Base-by-base conservation (phyloP, 2,329 filamentous ascomycete genomes). In the Sclerotinia glacialis region DNA sequence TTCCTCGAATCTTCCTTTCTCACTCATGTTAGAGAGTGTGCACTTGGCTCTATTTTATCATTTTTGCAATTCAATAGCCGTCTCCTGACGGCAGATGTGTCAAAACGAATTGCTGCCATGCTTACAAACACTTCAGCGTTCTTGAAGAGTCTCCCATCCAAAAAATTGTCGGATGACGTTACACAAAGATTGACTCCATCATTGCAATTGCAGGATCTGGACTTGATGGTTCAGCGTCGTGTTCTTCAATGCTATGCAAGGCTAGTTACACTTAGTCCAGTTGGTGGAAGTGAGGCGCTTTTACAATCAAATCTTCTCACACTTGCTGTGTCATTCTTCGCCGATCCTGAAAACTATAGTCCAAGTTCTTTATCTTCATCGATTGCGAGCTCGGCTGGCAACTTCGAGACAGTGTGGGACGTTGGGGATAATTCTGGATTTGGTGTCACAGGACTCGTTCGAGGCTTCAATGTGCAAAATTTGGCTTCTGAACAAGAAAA, bases 201-300 rank as follows among this genome's bases (percentile, higher is more conserved):
- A 3, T 79, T 99, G 60, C 94, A 98, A 75, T 82, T 99, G 23
- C 87, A 93, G 69, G 95, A 99, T 75, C 86, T 96, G 65, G 92
- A 95, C 67, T 87, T 94, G 71, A 96, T 98, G 92, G 92, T 97
- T 16, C 90, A 96, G 72, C 85, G 95, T 67, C 87, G 95, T 73
- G 93, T 99, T 4, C 83, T 99, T 65, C 94, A 99, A 78, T 98
- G 93, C 77, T 99, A 97, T 76, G 90, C 91, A 46, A 94, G 94
- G 78, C 83, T 99, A 47, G 89, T 98, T 26, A 93, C 92, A 72
- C 85, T 96, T 61, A 96, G 92, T 73, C 92, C 95, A 47, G 85
- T 89, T 21, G 92, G 91, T 50, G 91, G 91, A 68, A 90, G 88
- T 65, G 95, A 99, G 77, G 87, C 92, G 2, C 83, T 98, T 12